A percentile compares a stretch with the other conserved stretches of the same genome.
These are phyloP conservation scores for Penicillium cataractarum DNA, from an alignment of 495 filamentous ascomycete genomes.

Conservation along the genomic window DNA sequence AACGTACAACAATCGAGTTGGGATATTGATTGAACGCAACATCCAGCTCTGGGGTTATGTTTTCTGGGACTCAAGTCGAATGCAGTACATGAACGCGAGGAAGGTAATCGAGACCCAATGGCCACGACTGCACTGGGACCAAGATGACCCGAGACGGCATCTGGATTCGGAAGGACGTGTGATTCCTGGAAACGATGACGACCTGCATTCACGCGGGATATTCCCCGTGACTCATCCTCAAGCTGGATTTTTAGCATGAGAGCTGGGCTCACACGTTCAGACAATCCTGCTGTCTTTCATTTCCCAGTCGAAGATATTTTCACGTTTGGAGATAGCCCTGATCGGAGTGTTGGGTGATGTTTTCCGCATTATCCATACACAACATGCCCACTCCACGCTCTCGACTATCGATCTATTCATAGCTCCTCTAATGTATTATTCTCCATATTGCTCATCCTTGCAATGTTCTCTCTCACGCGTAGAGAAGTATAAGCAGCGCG, in stretches of 20 bases:
- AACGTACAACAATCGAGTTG: constrained; percentile 23
- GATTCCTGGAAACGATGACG: too few species aligned
- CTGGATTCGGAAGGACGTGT: background rate
- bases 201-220: too few species aligned
- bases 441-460: too few species aligned
- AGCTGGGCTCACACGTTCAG: too few species aligned
- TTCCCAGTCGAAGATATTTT: background rate
- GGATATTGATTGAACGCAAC: constrained; percentile 3
- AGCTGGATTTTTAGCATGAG: too few species aligned
- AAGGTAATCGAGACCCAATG: background rate
- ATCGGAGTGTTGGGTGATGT: background rate
- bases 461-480: background rate
- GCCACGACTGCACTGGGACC: too few species aligned
- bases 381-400: background rate
- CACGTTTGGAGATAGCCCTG: background rate
- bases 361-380: background rate
- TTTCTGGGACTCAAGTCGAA: constrained; percentile 27
- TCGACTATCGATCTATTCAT: background rate
- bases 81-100: constrained; percentile 11
- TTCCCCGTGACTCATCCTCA: too few species aligned
- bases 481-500: background rate
- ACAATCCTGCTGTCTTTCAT: background rate
- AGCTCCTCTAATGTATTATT: background rate
- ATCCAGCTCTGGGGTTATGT: constrained; percentile 23
- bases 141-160: background rate